Percentiles rank a stretch among this genome's conserved stretches.
phyloP scores from a whole-genome alignment of 2,329 filamentous ascomycete genomes.

The Phyllosticta capitalensis region DNA sequence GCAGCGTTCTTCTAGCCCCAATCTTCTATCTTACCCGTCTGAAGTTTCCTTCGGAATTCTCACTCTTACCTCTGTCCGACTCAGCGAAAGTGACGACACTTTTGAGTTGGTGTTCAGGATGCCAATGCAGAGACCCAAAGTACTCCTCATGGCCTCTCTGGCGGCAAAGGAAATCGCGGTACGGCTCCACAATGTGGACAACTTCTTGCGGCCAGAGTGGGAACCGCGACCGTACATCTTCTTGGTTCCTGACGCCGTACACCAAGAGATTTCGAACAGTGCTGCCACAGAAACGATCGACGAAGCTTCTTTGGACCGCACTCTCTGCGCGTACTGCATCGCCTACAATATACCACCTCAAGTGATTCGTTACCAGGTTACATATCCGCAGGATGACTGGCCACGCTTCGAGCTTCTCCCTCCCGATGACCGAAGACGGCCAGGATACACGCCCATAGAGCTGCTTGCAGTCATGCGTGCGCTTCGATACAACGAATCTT shows the following conservation, averaged over 20 bases:
- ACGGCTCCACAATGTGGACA: slow-evolving; percentile 50
- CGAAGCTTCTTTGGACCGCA: slow-evolving; percentile 53
- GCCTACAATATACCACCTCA: slow-evolving; percentile 59
- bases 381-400: slow-evolving; percentile 47
- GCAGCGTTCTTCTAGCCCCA: slow-evolving; percentile 45
- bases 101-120: slow-evolving; percentile 57
- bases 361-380: slow-evolving; percentile 50
- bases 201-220: slow-evolving; percentile 57
- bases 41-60: slow-evolving; percentile 54
- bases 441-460: slow-evolving; percentile 51
- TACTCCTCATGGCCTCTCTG: slow-evolving; percentile 53
- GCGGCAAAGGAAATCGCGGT: slow-evolving; percentile 56
- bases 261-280: slow-evolving; percentile 25
- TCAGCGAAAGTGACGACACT: slow-evolving; percentile 54
- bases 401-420: slow-evolving; percentile 56
- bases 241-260: slow-evolving; percentile 44
- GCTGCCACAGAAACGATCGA: slow-evolving; percentile 46
- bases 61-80: slow-evolving; percentile 49
- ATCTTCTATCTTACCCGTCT: slow-evolving; percentile 40
- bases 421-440: slow-evolving; percentile 36
- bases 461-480: slow-evolving; percentile 61
- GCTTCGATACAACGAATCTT: slow-evolving; percentile 61
- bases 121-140: slow-evolving; percentile 46
- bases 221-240: slow-evolving; percentile 54
- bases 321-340: slow-evolving; percentile 59